Evolutionary conservation across 805 yeast species (phyloP).

Genomic region (Candida dajiaensis): DNA sequence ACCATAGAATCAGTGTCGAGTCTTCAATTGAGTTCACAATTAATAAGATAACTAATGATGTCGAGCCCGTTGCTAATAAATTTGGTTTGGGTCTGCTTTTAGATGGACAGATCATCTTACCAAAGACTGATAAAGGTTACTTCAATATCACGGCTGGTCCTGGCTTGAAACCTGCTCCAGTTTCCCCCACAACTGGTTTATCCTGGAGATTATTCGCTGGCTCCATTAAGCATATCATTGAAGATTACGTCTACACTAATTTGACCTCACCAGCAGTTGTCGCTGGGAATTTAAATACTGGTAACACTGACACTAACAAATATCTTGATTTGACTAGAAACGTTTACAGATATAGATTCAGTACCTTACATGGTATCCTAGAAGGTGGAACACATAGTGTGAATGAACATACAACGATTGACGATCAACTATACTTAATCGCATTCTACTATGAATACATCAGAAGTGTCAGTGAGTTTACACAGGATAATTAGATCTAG

Average conservation of each 20-base stretch:
- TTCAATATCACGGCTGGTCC: constrained; percentile 25
- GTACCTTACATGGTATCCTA: constrained; percentile 5
- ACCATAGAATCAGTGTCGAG: constrained; percentile 52
- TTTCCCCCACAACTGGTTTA: constrained; percentile 40
- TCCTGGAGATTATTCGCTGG: constrained; percentile 59
- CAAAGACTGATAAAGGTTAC: constrained; percentile 31
- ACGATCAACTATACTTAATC: constrained; percentile 12
- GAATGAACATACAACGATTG: constrained; percentile 13
- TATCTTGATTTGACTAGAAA: constrained; percentile 15
- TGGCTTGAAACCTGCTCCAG: constrained; percentile 46
- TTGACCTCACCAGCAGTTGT: constrained; percentile 6
- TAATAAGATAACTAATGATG: constrained; percentile 28
- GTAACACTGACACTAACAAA: constrained; percentile 13
- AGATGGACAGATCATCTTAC: constrained; percentile 26
- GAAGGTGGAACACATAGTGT: constrained; percentile 13
- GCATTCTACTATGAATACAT: constrained; percentile 17
- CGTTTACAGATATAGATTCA: constrained; percentile 14
- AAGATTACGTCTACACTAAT: constrained; percentile 32
- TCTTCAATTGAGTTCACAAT: constrained; percentile 26
- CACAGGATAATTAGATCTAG: background rate
- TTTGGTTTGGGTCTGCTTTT: constrained; percentile 30
- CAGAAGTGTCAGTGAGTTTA: constrained; percentile 10
- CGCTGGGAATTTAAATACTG: constrained; percentile 10
- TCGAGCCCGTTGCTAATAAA: constrained; percentile 33
- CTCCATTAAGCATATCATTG: constrained; percentile 54